Conservation (phyloP, 129 eudicot species). For the Gnaphalium uliginosum region DNA sequence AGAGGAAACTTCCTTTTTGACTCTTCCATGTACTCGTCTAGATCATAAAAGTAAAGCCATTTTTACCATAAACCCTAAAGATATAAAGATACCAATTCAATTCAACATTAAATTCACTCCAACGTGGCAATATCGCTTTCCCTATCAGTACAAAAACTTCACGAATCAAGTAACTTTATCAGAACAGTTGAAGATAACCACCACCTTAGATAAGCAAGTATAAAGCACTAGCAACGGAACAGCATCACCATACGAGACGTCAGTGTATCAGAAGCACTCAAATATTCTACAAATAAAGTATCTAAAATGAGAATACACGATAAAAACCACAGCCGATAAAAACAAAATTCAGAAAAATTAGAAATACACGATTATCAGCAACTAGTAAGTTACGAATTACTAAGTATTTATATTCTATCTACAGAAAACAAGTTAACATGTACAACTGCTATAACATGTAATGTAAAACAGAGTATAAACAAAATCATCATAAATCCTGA, state of each 20-base stretch:
- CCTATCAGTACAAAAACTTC: constrained; percentile 5
- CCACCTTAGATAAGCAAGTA: not conserved
- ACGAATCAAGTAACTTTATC: constrained; percentile 11
- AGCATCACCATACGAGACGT: not conserved
- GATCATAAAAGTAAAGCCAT: constrained; percentile 30
- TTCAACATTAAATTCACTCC: constrained; percentile 33
- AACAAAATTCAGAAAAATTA: constrained; percentile 24
- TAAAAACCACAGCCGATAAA: constrained; percentile 12
- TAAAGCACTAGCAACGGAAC: constrained; percentile 8
- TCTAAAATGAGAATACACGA: constrained; percentile 7
- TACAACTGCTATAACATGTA: constrained; percentile 9
- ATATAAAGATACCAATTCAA: constrained; percentile 25
- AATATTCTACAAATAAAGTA: constrained; percentile 7
- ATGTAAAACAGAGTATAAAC: not conserved
- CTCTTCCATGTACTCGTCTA: constrained; percentile 53
- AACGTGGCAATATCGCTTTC: constrained; percentile 37
- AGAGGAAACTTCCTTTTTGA: constrained; percentile 69
- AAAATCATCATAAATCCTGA: not conserved
- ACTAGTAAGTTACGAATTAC: not conserved
- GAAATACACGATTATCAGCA: constrained; percentile 4
- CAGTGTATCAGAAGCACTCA: constrained; percentile 12
- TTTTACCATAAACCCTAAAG: constrained; percentile 35
- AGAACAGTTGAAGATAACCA: not conserved
- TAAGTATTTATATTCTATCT: not conserved
- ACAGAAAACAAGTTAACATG: constrained; percentile 17